Conservation (phyloP, 352 stramenopile species). For the Thraustochytrium striatum region DNA sequence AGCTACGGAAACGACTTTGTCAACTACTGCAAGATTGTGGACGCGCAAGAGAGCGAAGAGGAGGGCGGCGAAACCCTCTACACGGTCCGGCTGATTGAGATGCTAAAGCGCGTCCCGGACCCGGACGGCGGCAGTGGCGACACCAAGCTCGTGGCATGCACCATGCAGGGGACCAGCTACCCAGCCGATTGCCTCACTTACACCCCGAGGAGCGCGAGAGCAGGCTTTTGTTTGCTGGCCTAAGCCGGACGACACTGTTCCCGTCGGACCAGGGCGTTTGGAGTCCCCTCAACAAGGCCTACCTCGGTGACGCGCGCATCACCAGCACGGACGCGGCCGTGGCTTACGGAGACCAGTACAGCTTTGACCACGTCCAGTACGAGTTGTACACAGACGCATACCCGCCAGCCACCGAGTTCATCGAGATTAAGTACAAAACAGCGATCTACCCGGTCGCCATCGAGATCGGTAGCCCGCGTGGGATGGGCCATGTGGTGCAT, state of each 20-base stretch:
- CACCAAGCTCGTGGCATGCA: not conserved
- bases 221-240: not conserved
- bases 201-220: not conserved
- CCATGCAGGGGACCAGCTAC: not conserved
- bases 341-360: not conserved
- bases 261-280: not conserved
- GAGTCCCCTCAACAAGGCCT: not conserved
- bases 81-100: not conserved
- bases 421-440: not conserved
- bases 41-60: not conserved
- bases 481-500: not conserved
- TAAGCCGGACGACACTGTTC: not conserved
- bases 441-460: not conserved
- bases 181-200: not conserved
- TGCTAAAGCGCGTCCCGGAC: not conserved
- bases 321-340: not conserved
- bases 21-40: not conserved
- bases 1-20: not conserved
- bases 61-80: not conserved
- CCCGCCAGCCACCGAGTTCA: not conserved
- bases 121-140: not conserved
- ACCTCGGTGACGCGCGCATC: not conserved
- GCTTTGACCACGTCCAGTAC: not conserved
- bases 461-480: not conserved
- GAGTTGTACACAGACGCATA: not conserved